Conservation (phyloP, 306 rosid genomes). For the Pyrus bretschneideri region DNA sequence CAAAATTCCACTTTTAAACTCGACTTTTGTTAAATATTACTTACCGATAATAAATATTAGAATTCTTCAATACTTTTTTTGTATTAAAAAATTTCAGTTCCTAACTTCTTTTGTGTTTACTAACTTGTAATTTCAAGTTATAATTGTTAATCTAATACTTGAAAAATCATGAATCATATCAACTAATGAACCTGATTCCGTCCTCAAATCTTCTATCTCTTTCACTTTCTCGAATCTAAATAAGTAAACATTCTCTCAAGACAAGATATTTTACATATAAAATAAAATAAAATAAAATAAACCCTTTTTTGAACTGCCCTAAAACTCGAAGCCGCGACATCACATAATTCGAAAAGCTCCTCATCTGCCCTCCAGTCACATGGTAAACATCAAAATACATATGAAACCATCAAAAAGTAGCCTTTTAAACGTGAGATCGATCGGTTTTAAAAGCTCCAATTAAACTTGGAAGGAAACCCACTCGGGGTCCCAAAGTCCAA, state of each 20-base stretch:
- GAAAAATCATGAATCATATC: neutral
- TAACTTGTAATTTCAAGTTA: neutral
- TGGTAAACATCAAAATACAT: neutral
- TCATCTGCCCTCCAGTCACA: neutral
- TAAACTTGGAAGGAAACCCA: conserved; percentile 4
- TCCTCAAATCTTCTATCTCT: no score
- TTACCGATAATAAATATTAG: neutral
- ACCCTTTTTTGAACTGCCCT: neutral
- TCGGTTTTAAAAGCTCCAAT: neutral
- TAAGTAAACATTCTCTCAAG: no score
- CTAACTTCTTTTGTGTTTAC: no score
- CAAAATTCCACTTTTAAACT: neutral
- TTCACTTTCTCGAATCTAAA: neutral
- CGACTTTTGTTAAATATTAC: neutral
- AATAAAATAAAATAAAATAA: no score
- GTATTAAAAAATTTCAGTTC: no score
- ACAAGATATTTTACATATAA: no score
- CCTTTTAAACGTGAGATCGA: neutral
- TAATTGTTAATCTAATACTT: no score
- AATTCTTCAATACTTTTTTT: no score
- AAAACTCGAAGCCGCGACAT: neutral
- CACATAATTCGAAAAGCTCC: neutral
- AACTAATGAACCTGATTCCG: no score
- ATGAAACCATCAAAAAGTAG: neutral
- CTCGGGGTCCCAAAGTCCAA: conserved; percentile 15